These are phyloP conservation scores for Russula compacta DNA, from an alignment of 768 basidiomycete species.

Conservation along the genomic window DNA sequence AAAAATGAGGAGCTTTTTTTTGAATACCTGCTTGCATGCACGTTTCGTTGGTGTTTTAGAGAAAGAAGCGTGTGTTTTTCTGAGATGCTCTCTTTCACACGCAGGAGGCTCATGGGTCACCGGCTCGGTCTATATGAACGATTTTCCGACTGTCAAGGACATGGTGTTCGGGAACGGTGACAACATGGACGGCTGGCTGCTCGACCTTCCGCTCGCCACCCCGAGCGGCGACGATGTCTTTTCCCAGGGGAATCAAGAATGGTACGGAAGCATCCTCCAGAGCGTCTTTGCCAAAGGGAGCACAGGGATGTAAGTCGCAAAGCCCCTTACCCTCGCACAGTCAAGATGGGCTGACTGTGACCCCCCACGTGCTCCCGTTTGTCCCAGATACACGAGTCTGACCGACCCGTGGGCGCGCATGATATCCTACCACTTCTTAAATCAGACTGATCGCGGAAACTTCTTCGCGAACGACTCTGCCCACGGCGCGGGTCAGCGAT, in stretches of 20 bases:
- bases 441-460: conserved; percentile 47
- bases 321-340: background rate
- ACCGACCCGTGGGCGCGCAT: conserved; percentile 58
- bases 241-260: conserved; percentile 39
- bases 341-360: background rate
- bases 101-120: conserved; percentile 62
- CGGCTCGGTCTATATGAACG: conserved; percentile 53
- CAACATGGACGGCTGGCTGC: conserved; percentile 42
- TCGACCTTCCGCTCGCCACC: conserved; percentile 47
- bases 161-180: conserved; percentile 50
- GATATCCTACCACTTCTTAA: conserved; percentile 67
- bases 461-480: conserved; percentile 50
- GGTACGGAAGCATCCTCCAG: conserved; percentile 45
- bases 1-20: no score
- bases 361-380: background rate
- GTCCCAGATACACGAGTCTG: conserved; percentile 48
- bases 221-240: conserved; percentile 44
- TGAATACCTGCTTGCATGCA: background rate
- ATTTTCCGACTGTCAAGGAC: conserved; percentile 48
- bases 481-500: conserved; percentile 68
- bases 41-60: background rate
- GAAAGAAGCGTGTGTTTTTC: background rate
- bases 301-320: conserved; percentile 39
- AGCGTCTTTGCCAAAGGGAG: conserved; percentile 49
- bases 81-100: background rate